phyloP scores from a whole-genome alignment of 495 filamentous ascomycete genomes.

The Penicillium bovifimosum region DNA sequence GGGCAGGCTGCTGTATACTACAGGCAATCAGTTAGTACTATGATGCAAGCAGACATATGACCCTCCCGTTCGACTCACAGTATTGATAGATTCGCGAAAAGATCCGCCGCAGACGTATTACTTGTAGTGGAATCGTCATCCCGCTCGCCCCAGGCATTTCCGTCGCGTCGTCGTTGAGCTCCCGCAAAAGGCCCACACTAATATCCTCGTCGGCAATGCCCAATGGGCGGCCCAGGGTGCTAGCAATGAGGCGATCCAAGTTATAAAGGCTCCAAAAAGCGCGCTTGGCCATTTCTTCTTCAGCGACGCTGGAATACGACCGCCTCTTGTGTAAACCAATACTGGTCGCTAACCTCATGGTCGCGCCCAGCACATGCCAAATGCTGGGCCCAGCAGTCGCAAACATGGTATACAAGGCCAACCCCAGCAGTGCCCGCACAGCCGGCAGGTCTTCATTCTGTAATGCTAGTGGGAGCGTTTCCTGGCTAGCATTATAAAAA shows the following conservation, averaged over 20 bases:
- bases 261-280: constrained; percentile 52
- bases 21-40: neutral
- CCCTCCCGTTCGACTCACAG: constrained; percentile 24
- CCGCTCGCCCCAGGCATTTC: constrained; percentile 36
- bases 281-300: constrained; percentile 46
- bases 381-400: constrained; percentile 46
- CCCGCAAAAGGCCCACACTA: constrained; percentile 37
- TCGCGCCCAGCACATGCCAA: constrained; percentile 48
- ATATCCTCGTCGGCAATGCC: constrained; percentile 49
- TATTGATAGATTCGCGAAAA: constrained; percentile 45
- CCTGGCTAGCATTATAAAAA: constrained; percentile 39
- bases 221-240: constrained; percentile 45
- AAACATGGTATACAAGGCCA: constrained; percentile 48
- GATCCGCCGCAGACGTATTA: constrained; percentile 44
- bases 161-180: constrained; percentile 41
- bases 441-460: constrained; percentile 42
- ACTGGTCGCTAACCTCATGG: constrained; percentile 44
- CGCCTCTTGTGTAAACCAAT: constrained; percentile 46
- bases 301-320: constrained; percentile 27
- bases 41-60: neutral
- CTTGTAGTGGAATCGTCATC: constrained; percentile 47
- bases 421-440: constrained; percentile 42
- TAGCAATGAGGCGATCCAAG: constrained; percentile 46
- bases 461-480: constrained; percentile 34
- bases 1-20: constrained; percentile 43